These are phyloP conservation scores for Argentina anserina DNA, from an alignment of 306 rosid genomes.

Conservation along the genomic window DNA sequence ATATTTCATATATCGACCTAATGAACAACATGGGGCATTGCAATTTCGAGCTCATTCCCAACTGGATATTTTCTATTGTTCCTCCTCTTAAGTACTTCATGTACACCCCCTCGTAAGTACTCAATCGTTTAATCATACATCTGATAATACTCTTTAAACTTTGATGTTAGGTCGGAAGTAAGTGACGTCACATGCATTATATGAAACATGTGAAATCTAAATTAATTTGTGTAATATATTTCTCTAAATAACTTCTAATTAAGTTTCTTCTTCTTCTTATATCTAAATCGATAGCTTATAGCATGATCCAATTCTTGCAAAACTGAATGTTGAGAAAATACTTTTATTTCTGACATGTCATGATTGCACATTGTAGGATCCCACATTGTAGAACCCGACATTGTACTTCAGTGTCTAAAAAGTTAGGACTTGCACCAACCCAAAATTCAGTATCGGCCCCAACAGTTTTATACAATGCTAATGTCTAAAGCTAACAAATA, in stretches of 20 bases:
- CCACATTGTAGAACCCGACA: no score
- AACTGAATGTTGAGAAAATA: not conserved
- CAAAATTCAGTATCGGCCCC: no score
- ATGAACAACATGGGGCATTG: conserved; percentile 60
- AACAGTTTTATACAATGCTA: no score
- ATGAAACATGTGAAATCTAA: not conserved
- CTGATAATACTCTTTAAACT: not conserved
- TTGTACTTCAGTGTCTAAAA: not conserved
- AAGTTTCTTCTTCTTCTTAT: not conserved
- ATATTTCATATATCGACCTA: conserved; percentile 30
- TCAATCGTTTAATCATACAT: no score
- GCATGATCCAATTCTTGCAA: no score
- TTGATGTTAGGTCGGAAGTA: no score
- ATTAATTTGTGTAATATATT: not conserved
- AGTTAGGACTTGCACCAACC: not conserved
- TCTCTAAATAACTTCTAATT: not conserved
- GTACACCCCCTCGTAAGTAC: conserved; percentile 44
- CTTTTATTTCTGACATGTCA: not conserved
- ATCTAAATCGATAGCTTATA: no score
- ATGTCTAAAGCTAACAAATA: no score
- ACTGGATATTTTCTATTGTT: conserved; percentile 31
- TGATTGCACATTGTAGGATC: no score
- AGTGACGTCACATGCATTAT: not conserved
- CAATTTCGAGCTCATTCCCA: conserved; percentile 43
- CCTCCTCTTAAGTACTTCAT: conserved; percentile 48